Conservation (phyloP, 169 alveolate genomes). For the Plasmodium berghei region DNA sequence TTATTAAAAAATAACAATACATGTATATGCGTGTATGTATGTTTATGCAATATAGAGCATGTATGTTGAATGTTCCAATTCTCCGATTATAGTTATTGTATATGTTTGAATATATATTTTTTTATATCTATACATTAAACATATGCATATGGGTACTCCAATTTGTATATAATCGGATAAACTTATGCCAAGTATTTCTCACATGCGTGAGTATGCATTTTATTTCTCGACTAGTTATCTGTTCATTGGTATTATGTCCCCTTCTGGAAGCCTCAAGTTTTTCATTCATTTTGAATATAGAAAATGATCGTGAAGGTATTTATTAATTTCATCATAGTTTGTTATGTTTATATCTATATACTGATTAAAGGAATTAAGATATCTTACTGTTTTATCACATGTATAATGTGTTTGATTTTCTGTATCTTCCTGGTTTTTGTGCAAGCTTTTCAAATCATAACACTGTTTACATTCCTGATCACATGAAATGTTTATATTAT, state of each 20-base stretch:
- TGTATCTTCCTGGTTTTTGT: too few species aligned
- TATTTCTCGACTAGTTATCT: neutral
- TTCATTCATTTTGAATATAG: slow-evolving; percentile 10
- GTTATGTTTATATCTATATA: slow-evolving; percentile 50
- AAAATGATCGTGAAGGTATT: slow-evolving; percentile 24
- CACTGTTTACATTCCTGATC: too few species aligned
- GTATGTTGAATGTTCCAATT: neutral
- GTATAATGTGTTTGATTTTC: neutral
- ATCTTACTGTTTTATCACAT: slow-evolving; percentile 15
- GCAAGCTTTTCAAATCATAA: neutral
- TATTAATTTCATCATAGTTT: slow-evolving; percentile 28
- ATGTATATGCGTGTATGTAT: neutral
- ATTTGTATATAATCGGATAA: neutral
- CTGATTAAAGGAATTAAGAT: slow-evolving; percentile 41
- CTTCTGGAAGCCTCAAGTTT: too few species aligned
- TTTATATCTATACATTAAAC: too few species aligned
- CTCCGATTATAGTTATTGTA: too few species aligned
- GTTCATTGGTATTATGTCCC: too few species aligned
- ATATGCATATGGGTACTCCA: too few species aligned
- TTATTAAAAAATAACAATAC: too few species aligned
- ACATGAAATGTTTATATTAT: too few species aligned
- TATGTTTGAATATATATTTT: too few species aligned
- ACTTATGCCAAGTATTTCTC: neutral
- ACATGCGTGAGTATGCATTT: neutral
- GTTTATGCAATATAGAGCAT: neutral